Conservation (phyloP, 225 moss, liverwort and hornwort species). For the Lunularia cruciata region DNA sequence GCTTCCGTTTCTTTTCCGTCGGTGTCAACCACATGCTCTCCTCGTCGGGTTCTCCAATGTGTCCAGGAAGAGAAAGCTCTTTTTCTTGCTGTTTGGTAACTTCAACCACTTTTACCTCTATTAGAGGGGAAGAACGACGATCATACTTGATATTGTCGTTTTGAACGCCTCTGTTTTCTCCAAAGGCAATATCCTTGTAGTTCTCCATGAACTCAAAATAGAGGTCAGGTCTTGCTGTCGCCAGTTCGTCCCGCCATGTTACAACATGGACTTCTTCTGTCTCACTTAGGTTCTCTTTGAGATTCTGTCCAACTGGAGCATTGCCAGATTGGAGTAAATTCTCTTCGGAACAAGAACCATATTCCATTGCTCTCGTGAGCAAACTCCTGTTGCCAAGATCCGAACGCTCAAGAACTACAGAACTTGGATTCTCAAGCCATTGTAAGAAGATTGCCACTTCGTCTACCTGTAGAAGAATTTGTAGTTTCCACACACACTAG, state of each 20-base stretch:
- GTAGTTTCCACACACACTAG: too few relatives aligned
- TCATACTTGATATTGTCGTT: not conserved
- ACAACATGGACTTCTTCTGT: not conserved
- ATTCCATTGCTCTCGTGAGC: not conserved
- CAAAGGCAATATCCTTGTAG: not conserved
- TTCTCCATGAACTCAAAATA: conserved; percentile 1
- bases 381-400: not conserved
- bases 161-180: too few relatives aligned
- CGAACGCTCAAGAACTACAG: not conserved
- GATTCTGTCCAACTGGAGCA: not conserved
- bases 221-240: conserved; percentile 7
- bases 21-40: too few relatives aligned
- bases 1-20: conserved; percentile 8
- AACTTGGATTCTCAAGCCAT: not conserved
- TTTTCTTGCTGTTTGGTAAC: not conserved
- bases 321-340: too few relatives aligned
- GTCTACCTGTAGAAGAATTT: too few relatives aligned
- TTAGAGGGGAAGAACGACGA: not conserved
- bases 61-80: too few relatives aligned
- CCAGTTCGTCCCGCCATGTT: conserved; percentile 10
- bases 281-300: not conserved
- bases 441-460: too few relatives aligned
- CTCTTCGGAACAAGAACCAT: not conserved
- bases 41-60: too few relatives aligned
- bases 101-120: not conserved